Base-by-base conservation (phyloP, 2,329 filamentous ascomycete genomes). In the Xylaria sp. region DNA sequence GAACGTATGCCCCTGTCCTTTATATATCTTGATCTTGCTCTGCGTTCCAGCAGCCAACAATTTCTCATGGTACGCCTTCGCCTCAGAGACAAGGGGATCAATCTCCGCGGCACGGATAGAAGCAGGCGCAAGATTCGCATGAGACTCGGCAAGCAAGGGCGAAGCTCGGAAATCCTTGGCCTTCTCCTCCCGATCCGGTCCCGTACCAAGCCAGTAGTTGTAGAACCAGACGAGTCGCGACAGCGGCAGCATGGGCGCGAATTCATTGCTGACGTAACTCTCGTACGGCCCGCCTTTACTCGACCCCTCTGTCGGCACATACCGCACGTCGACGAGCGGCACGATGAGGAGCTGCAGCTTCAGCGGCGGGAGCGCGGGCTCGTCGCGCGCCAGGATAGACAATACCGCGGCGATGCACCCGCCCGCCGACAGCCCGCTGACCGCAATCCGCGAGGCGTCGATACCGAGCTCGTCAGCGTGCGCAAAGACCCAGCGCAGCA, bases 401-500 rank as follows among this genome's bases (percentile, higher is more conserved):
- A 76, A 69, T 3, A 71, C 76, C 5, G 76, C 73, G 8, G 76
- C 76, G 51, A 78, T 72, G 46, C 76, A 76, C 3, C 70, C 76
- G n/a, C 76, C 76, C 0, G 76, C 76, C 8, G 75, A 77, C 8
- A 73, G 68, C 9, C 76, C 76, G 34, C 71, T 69, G 0, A 77
- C 73, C 1, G 71, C 77, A 18, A 78, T 65, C 9, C 77, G 66
- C 2, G 70, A 62, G 1, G 72, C 55, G 61, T 78, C 77, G 66
- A 78, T 69, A 52, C 65, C 67, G 41, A 73, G 70, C 18, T 75
- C 60, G 1, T 77, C 76, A 20, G 81, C 81, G 10, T 80, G 73
- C 12, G 74, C 65, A 67, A 80, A 76, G 37, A 84, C 76, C 73
- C 83, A 80, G 66, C 81, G 76, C 41, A 87, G 73, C 1, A 82